Conservation (phyloP, 768 basidiomycete genomes). For the Leccinum rimulosum region DNA sequence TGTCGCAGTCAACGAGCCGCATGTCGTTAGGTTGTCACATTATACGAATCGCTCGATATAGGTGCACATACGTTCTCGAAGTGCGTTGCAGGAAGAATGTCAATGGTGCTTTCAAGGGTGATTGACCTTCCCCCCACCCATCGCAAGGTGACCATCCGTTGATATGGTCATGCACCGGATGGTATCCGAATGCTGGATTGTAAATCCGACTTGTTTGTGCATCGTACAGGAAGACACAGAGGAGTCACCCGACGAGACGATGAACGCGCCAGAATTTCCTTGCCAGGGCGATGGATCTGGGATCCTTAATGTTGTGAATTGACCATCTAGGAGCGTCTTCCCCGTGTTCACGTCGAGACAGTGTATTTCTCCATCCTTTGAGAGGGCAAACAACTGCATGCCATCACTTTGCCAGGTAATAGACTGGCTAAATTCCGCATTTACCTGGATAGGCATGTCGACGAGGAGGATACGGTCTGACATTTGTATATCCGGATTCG, state of each 20-base stretch:
- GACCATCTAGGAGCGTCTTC: not conserved
- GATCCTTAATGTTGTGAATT: not conserved
- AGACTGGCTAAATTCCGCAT: not conserved
- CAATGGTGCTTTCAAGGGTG: not conserved
- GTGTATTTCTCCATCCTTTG: not conserved
- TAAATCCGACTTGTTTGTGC: not conserved
- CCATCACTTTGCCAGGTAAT: not conserved
- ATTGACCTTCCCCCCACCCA: not conserved
- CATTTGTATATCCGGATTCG: not conserved
- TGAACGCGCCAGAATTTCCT: not conserved
- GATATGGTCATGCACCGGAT: not conserved
- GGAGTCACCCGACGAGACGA: not conserved
- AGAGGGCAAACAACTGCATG: not conserved
- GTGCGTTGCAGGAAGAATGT: not conserved
- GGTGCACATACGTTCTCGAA: not conserved
- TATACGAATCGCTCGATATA: not conserved
- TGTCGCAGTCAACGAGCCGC: not conserved
- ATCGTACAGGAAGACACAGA: not conserved
- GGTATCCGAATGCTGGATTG: not conserved
- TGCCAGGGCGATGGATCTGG: not conserved
- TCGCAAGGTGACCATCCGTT: not conserved
- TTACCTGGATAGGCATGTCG: not conserved
- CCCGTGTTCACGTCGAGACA: not conserved
- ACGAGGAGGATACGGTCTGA: not conserved
- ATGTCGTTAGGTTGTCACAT: not conserved